Percentiles rank a stretch among this genome's conserved stretches.
phyloP scores from a whole-genome alignment of 2,329 filamentous ascomycete genomes.

The Beauveria pseudobassiana region DNA sequence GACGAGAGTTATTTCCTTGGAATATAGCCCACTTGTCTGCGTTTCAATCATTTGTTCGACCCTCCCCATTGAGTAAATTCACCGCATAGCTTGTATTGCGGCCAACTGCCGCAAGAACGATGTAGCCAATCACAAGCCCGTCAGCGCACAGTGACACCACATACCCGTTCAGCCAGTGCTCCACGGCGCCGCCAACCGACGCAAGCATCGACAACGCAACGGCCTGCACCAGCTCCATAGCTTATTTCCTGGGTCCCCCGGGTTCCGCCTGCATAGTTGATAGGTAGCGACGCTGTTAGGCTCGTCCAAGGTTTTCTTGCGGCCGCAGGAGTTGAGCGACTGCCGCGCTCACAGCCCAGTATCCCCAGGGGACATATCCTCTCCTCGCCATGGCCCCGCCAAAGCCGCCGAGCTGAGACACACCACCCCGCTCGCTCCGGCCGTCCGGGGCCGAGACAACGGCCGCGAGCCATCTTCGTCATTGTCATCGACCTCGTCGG shows the following conservation, averaged over 20 bases:
- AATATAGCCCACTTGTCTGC: no score
- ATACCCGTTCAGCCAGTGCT: neutral
- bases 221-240: conserved; percentile 7
- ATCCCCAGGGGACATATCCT: neutral
- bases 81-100: neutral
- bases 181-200: neutral
- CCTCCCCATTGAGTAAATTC: neutral
- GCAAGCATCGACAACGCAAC: conserved; percentile 8
- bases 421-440: neutral
- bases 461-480: neutral
- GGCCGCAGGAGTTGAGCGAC: neutral
- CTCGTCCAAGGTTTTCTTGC: neutral
- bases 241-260: neutral
- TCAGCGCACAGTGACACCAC: neutral
- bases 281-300: neutral
- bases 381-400: neutral
- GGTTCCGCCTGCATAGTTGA: neutral
- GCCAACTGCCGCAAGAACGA: conserved; percentile 8
- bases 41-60: no score
- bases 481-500: neutral
- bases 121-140: neutral
- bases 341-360: neutral
- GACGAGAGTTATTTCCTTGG: no score
- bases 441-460: neutral
- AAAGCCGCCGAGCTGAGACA: neutral